Evolutionary conservation across 83 land plant species (phyloP).

Genomic region (Picea abies): DNA sequence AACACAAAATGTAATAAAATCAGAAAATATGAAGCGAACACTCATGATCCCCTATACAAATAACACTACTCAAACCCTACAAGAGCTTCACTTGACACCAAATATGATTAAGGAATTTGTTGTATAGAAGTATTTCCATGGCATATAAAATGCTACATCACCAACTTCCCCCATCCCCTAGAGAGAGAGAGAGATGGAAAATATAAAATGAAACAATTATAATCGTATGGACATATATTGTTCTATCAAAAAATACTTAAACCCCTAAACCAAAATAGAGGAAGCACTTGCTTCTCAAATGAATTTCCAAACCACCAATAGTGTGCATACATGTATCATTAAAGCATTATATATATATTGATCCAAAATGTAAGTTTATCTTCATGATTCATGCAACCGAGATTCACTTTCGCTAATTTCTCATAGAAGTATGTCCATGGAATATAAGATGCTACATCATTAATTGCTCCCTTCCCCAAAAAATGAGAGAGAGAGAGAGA

Average conservation of each 20-base stretch:
- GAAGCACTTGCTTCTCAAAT: slow-evolving; percentile 6
- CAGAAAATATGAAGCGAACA: background rate
- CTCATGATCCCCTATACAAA: background rate
- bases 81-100: background rate
- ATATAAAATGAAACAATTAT: background rate
- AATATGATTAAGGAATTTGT: background rate
- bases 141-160: too few relatives aligned
- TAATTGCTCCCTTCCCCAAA: background rate
- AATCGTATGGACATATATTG: background rate
- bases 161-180: too few relatives aligned
- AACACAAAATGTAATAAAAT: background rate
- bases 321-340: slow-evolving; percentile 76
- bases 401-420: slow-evolving; percentile 48
- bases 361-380: slow-evolving; percentile 89
- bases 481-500: too few relatives aligned
- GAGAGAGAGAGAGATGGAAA: background rate
- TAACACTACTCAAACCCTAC: background rate
- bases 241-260: background rate
- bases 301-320: background rate
- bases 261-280: background rate
- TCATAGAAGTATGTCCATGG: background rate
- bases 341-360: slow-evolving; percentile 83
- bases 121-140: too few relatives aligned
- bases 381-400: slow-evolving; percentile 44
- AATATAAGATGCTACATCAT: background rate